These are phyloP conservation scores for Suhomyces maxii DNA, from an alignment of 1,139 yeast genomes.

Conservation along the genomic window DNA sequence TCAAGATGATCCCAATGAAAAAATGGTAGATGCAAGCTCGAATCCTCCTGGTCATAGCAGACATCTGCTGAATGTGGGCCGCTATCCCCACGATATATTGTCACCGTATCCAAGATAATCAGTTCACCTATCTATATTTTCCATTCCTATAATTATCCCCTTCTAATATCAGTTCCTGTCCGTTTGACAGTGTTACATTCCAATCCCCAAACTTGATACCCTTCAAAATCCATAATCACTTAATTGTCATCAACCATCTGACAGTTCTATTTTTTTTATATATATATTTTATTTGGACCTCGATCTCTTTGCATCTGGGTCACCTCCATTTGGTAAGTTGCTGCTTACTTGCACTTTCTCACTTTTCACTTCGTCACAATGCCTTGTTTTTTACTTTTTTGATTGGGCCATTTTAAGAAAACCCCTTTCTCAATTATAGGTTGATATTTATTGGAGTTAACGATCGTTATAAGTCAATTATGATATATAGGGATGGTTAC, in stretches of 20 bases:
- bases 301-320: not conserved
- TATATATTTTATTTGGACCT: too few relatives aligned
- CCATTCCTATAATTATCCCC: not conserved
- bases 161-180: not conserved
- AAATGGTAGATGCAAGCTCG: constrained; percentile 10
- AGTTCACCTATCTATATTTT: not conserved
- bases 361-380: not conserved
- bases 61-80: constrained; percentile 18
- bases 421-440: not conserved
- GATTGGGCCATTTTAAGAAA: too few relatives aligned
- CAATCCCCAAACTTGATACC: not conserved
- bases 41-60: constrained; percentile 15
- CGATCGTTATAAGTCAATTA: not conserved
- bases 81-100: constrained; percentile 22
- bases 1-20: constrained; percentile 10
- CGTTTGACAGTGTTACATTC: not conserved
- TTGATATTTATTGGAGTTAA: not conserved
- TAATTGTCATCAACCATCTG: too few relatives aligned
- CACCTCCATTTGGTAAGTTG: too few relatives aligned
- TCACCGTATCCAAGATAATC: constrained; percentile 9
- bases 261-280: too few relatives aligned
- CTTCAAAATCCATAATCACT: not conserved
- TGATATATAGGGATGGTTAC: not conserved
- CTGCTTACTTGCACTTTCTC: not conserved
- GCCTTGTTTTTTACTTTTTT: not conserved